phyloP scores from a whole-genome alignment of 305 asterid genomes.

The Ilex paraguariensis region DNA sequence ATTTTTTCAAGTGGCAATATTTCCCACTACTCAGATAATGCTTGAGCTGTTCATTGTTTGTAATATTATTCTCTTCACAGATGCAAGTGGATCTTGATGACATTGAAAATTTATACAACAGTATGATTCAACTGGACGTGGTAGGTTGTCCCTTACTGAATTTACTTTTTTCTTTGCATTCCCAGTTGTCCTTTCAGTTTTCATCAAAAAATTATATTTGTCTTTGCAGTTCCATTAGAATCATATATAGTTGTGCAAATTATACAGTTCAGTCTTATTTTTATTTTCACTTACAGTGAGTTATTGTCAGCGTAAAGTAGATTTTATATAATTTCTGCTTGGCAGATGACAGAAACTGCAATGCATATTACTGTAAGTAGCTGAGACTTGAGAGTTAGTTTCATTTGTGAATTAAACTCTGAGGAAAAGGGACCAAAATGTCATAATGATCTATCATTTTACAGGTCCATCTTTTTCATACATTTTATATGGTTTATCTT shows the following conservation, averaged over 20 bases:
- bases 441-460: neutral
- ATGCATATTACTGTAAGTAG: too few species aligned
- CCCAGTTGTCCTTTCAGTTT: slow-evolving; percentile 2
- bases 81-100: slow-evolving; percentile 66
- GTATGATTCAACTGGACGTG: slow-evolving; percentile 73
- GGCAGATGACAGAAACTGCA: too few species aligned
- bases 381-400: too few species aligned
- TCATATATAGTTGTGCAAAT: too few species aligned
- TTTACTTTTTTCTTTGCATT: slow-evolving; percentile 6
- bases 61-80: slow-evolving; percentile 34
- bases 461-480: neutral
- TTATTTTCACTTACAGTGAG: neutral
- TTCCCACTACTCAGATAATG: slow-evolving; percentile 12
- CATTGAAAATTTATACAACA: slow-evolving; percentile 45
- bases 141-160: slow-evolving; percentile 32
- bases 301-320: too few species aligned
- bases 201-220: neutral
- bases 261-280: neutral
- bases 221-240: neutral
- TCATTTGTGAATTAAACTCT: neutral
- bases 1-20: slow-evolving; percentile 17
- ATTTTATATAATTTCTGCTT: too few species aligned
- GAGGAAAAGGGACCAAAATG: neutral
- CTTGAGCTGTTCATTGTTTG: slow-evolving; percentile 14
- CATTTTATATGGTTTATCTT: neutral